These are phyloP conservation scores for Backusella tuberculispora DNA, from an alignment of 192 early-diverging fungal species.

Conservation along the genomic window DNA sequence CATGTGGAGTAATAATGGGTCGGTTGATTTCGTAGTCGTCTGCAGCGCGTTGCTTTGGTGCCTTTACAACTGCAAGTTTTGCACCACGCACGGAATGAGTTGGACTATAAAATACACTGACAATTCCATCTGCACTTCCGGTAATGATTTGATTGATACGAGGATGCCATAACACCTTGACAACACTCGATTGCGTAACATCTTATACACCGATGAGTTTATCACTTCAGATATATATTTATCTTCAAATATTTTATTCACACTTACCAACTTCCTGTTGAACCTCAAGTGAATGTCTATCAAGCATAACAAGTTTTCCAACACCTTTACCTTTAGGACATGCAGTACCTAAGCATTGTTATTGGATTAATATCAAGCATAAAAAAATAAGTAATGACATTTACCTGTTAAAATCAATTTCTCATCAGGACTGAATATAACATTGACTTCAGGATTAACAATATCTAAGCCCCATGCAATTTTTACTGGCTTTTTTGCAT, in stretches of 20 bases:
- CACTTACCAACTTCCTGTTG: slow-evolving; percentile 56
- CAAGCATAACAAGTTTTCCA: slow-evolving; percentile 70
- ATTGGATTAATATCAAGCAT: not conserved
- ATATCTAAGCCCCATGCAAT: slow-evolving; percentile 57
- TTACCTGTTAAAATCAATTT: slow-evolving; percentile 75
- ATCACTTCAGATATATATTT: not conserved
- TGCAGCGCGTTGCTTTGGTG: slow-evolving; percentile 63
- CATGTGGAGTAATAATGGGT: slow-evolving; percentile 86
- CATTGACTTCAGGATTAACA: slow-evolving; percentile 75
- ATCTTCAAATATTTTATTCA: not conserved
- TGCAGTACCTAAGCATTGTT: slow-evolving; percentile 47
- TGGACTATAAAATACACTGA: slow-evolving; percentile 80
- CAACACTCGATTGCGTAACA: slow-evolving; percentile 63
- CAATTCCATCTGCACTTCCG: slow-evolving; percentile 76
- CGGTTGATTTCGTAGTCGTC: slow-evolving; percentile 70
- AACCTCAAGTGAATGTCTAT: slow-evolving; percentile 59
- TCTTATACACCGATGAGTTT: not conserved
- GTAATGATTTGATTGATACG: slow-evolving; percentile 84
- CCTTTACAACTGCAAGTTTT: slow-evolving; percentile 66
- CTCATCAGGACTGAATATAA: slow-evolving; percentile 86
- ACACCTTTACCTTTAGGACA: slow-evolving; percentile 71
- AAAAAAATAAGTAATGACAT: not conserved
- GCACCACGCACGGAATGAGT: slow-evolving; percentile 69
- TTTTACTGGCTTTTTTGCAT: slow-evolving; percentile 68
- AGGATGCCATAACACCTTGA: slow-evolving; percentile 84